Percentiles rank a stretch among this genome's conserved stretches.
Conservation (phyloP, 805 yeast genomes). For the Saccharomyces mikatae region DNA sequence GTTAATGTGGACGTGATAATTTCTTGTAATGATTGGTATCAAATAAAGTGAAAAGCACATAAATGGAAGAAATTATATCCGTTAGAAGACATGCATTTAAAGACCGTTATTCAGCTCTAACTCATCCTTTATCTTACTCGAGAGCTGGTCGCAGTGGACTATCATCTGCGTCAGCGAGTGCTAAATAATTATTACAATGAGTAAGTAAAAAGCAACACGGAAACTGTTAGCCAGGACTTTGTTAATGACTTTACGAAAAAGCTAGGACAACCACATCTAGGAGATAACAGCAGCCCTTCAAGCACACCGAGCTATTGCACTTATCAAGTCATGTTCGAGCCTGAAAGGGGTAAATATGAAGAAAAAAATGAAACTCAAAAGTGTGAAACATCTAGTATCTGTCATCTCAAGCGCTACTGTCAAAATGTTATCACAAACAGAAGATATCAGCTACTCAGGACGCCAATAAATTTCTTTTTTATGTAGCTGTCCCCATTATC, state of each 20-base stretch:
- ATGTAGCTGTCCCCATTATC: not conserved
- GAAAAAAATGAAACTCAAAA: not conserved
- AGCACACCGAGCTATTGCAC: not conserved
- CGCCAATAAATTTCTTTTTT: not conserved
- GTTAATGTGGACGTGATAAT: too few species aligned
- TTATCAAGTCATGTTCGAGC: not conserved
- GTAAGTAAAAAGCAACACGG: not conserved
- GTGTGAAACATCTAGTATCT: not conserved
- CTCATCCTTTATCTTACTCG: too few species aligned
- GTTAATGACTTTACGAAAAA: not conserved
- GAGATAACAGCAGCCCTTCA: not conserved
- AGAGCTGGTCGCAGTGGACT: too few species aligned
- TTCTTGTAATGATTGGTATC: too few species aligned
- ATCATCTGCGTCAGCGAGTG: too few species aligned
- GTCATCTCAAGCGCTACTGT: not conserved
- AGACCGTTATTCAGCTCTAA: too few species aligned
- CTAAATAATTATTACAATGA: not conserved
- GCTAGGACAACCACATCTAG: not conserved
- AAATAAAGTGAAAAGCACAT: too few species aligned
- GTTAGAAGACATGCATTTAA: too few species aligned
- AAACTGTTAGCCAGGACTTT: not conserved
- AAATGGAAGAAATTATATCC: too few species aligned
- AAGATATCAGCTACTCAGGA: not conserved
- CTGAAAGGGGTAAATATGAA: not conserved
- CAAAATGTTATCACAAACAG: not conserved